These are phyloP conservation scores for Fragaria vesca DNA, from an alignment of 306 rosid species.

Conservation along the genomic window DNA sequence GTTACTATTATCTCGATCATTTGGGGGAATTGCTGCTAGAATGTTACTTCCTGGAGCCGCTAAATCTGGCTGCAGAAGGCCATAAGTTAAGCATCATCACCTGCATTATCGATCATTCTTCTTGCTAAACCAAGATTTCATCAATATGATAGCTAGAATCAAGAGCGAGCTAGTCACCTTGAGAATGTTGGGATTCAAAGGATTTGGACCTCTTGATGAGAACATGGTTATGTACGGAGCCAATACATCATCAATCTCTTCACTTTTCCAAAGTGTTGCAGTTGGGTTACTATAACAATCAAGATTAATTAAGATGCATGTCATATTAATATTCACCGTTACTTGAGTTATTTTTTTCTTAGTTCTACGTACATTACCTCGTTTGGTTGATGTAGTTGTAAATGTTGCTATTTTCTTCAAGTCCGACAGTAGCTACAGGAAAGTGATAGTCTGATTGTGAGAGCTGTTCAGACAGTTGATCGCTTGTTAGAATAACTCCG, in stretches of 20 bases:
- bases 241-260: conserved; percentile 11
- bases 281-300: conserved; percentile 22
- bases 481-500: conserved; percentile 30
- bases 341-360: too few relatives aligned
- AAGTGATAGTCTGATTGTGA: neutral
- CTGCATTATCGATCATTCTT: neutral
- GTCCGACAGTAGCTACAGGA: conserved; percentile 26
- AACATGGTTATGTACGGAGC: conserved; percentile 34
- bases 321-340: neutral
- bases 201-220: conserved; percentile 66
- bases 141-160: neutral
- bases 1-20: too few relatives aligned
- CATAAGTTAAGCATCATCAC: neutral
- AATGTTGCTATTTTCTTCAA: neutral
- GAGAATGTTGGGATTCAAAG: conserved; percentile 34
- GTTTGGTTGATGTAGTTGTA: conserved; percentile 23
- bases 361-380: conserved; percentile 14
- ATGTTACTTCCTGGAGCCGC: conserved; percentile 44
- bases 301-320: neutral
- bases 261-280: conserved; percentile 39
- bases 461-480: too few relatives aligned
- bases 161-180: neutral
- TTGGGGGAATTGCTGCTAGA: conserved; percentile 45
- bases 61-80: conserved; percentile 40
- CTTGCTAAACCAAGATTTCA: too few relatives aligned